Conservation (phyloP, 1,284 basidiomycete genomes). For the Filobasidium uniguttulatum region DNA sequence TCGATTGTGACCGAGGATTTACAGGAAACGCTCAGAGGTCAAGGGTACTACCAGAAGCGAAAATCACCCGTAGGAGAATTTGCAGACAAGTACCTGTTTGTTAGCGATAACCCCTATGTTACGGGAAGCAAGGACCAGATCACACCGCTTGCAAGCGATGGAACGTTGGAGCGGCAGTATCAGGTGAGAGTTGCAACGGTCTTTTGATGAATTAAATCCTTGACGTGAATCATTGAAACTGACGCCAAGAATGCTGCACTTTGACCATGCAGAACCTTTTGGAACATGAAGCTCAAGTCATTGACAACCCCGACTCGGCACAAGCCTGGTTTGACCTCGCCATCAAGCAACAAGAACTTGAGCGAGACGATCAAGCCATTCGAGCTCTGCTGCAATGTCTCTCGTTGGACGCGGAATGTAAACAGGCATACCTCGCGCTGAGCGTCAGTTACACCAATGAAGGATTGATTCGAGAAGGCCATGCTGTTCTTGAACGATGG, state of each 20-base stretch:
- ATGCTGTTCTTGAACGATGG: constrained; percentile 74
- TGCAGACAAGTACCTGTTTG: constrained; percentile 54
- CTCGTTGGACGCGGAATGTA: constrained; percentile 60
- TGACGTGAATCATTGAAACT: constrained; percentile 10
- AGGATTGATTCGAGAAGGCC: constrained; percentile 55
- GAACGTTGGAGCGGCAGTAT: constrained; percentile 41
- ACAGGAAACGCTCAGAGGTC: constrained; percentile 1
- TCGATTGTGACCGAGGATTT: constrained; percentile 2
- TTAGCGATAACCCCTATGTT: constrained; percentile 65
- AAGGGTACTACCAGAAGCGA: constrained; percentile 29
- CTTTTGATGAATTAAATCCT: constrained; percentile 20
- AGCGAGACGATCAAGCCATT: constrained; percentile 82
- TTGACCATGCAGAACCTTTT: constrained; percentile 52
- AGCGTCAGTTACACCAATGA: constrained; percentile 91
- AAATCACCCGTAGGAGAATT: constrained; percentile 37
- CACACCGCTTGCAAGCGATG: constrained; percentile 43
- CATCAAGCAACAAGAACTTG: constrained; percentile 96
- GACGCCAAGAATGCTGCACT: constrained; percentile 5
- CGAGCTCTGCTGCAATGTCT: constrained; percentile 69
- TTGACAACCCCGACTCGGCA: constrained; percentile 58
- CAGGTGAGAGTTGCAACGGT: constrained; percentile 43
- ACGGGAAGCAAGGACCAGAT: constrained; percentile 39
- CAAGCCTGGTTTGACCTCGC: constrained; percentile 81
- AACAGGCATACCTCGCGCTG: constrained; percentile 79
- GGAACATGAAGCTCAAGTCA: constrained; percentile 80